These are phyloP conservation scores for Limnomonas spitsbergensis DNA, from an alignment of 139 green algal species.

Conservation along the genomic window DNA sequence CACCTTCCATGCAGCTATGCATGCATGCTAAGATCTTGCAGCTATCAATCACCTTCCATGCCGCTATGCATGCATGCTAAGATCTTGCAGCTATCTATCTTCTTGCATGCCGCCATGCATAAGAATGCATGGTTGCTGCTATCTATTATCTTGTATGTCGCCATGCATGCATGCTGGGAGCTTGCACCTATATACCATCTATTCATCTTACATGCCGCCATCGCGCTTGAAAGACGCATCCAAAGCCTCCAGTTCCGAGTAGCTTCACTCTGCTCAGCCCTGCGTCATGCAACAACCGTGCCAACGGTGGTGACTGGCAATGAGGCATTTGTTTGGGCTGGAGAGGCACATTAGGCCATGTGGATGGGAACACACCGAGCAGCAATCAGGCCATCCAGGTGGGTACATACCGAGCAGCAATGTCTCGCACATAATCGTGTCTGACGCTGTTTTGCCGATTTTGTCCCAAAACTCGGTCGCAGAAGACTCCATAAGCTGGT, in stretches of 20 bases:
- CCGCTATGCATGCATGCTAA: too few relatives aligned
- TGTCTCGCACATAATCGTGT: neutral
- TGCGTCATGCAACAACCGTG: too few relatives aligned
- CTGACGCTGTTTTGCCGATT: neutral
- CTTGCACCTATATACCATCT: neutral
- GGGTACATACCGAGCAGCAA: neutral
- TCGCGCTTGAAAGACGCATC: neutral
- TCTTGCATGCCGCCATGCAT: too few relatives aligned
- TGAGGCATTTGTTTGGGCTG: neutral
- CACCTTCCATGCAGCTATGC: too few relatives aligned
- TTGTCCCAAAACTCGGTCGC: neutral
- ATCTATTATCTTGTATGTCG: too few relatives aligned
- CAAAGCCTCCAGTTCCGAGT: neutral
- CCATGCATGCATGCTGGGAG: too few relatives aligned
- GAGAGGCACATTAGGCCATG: neutral
- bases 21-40: too few relatives aligned
- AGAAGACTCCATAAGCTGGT: conserved; percentile 1
- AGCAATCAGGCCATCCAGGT: too few relatives aligned
- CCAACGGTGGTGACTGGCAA: too few relatives aligned
- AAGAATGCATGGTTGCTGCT: too few relatives aligned
- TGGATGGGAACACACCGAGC: neutral
- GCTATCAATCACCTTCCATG: too few relatives aligned
- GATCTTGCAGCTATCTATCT: too few relatives aligned
- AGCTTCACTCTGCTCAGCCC: neutral
- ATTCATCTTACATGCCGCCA: conserved; percentile 1